Evolutionary conservation across 208 protist genomes (phyloP), one percentile per base, ranked within the genome.

Genomic region (Leishmania major): DNA sequence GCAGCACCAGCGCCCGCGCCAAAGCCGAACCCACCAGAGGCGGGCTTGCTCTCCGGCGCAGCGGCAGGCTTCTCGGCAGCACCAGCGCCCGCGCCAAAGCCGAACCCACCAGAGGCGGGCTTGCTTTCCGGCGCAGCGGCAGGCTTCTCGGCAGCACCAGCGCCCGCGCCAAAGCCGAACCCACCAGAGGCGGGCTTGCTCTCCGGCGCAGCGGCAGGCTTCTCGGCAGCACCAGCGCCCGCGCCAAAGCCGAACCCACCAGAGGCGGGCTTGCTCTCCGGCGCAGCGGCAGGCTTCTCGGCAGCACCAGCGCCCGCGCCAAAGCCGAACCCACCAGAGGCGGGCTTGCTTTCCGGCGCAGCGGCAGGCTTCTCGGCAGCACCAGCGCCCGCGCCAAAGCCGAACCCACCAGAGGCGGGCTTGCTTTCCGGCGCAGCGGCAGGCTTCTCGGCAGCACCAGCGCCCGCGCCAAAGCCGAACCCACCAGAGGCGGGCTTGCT

Each of bases 1-100:
- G 69, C 69, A 10, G 69, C 17, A 19, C 45, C 62, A 67, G 75
- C 75, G 5, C 28, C 59, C 45, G 66, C 69, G 51, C 66, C 77
- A 31, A 82, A 82, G 45, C 31, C 40, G 40, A 81, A 81, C 5
- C 69, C 78, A 0, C 37, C 15, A 8, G 22, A 31, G 22, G 73
- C 73, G 11, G 79, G 72, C 71, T 83, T 73, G 62, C 31, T 62
- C 8, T 83, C 79, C 3, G 60, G 53, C 17, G 79, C 43, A 35
- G 31, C 67, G 25, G 28, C 70, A 35, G 40, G 37, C n/a, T 71
- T 43, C n/a, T 81, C 67, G 10, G 70, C 45, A 35, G 70, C 59
- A 25, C 3, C 70, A 77, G 57, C 31, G 53, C 62, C 35, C 49
- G 72, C 71, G 72, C 60, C 64, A n/a, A 79, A 73, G 31, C 64